A percentile compares a stretch with the other conserved stretches of the same genome.
Conservation (phyloP, 192 early-diverging fungal species). For the Chytriomyces hyalinus region DNA sequence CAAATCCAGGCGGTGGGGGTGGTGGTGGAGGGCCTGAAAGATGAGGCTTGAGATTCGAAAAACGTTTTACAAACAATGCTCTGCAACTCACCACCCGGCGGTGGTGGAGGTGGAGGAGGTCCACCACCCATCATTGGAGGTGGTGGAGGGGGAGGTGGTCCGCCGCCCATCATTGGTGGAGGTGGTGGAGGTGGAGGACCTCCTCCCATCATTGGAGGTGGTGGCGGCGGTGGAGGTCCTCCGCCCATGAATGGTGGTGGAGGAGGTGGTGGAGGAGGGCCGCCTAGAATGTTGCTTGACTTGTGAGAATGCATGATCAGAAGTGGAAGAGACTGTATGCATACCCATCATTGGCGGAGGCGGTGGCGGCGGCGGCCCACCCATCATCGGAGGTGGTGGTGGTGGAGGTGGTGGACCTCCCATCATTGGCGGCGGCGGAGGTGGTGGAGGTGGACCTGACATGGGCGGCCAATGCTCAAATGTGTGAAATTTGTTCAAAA, state of each 20-base stretch:
- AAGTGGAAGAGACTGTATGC: conserved; percentile 2
- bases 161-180: conserved; percentile 7
- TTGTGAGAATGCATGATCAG: not conserved
- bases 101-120: conserved; percentile 39
- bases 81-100: conserved; percentile 15
- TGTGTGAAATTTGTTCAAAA: too few relatives aligned
- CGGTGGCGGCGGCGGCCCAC: conserved; percentile 21
- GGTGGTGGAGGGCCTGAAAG: conserved; percentile 22
- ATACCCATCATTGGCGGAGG: conserved; percentile 8
- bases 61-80: conserved; percentile 21
- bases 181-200: not conserved
- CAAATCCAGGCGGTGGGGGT: conserved; percentile 33
- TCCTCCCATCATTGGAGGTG: conserved; percentile 25
- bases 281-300: not conserved
- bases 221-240: conserved; percentile 42
- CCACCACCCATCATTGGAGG: conserved; percentile 19
- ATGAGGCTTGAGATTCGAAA: not conserved
- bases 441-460: conserved; percentile 17
- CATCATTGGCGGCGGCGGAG: conserved; percentile 26
- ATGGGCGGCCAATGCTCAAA: too few relatives aligned
- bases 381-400: conserved; percentile 6
- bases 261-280: conserved; percentile 6
- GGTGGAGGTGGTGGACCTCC: conserved; percentile 33
- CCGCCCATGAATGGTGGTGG: conserved; percentile 15
- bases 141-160: conserved; percentile 13